Evolutionary conservation across 1,284 basidiomycete species (phyloP).

Genomic region (Naganishia liquefaciens): DNA sequence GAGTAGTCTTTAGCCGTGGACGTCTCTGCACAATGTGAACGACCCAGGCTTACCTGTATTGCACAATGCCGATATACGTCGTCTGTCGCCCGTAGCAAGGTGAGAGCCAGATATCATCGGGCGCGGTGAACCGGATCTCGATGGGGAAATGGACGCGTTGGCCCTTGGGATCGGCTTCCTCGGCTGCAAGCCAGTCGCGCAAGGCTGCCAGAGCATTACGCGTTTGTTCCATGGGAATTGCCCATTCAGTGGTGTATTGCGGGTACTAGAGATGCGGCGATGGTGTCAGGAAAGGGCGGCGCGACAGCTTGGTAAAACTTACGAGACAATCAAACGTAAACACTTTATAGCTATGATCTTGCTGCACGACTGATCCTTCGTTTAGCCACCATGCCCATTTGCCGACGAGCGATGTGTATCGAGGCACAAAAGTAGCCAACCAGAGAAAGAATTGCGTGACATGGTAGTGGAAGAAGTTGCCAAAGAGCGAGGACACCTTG

Average conservation of each 20-base stretch:
- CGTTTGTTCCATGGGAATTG: slow-evolving; percentile 68
- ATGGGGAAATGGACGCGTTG: slow-evolving; percentile 87
- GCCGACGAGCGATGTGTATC: slow-evolving; percentile 49
- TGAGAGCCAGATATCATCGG: slow-evolving; percentile 91
- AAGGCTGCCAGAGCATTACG: slow-evolving; percentile 70
- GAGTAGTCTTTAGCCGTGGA: background rate
- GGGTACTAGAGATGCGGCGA: slow-evolving; percentile 61
- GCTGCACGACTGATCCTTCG: slow-evolving; percentile 44
- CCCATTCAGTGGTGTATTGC: slow-evolving; percentile 92
- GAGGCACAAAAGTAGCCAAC: slow-evolving; percentile 53
- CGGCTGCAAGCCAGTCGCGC: slow-evolving; percentile 70
- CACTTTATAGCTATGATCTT: slow-evolving; percentile 74
- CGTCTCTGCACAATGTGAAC: background rate
- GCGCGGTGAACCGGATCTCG: slow-evolving; percentile 85
- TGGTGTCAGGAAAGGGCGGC: background rate
- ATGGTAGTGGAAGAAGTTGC: slow-evolving; percentile 75
- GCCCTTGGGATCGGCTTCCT: slow-evolving; percentile 68
- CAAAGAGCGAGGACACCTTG: slow-evolving; percentile 46
- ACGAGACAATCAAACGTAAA: slow-evolving; percentile 72
- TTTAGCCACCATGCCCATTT: slow-evolving; percentile 52
- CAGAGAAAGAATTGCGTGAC: slow-evolving; percentile 77
- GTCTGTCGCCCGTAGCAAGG: slow-evolving; percentile 78
- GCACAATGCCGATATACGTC: slow-evolving; percentile 94
- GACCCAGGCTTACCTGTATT: slow-evolving; percentile 76
- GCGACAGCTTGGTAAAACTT: slow-evolving; percentile 25